Evolutionary conservation across 169 alveolate genomes (phyloP), one percentile per base, ranked within the genome.

Genomic region (Babesia ovata): DNA sequence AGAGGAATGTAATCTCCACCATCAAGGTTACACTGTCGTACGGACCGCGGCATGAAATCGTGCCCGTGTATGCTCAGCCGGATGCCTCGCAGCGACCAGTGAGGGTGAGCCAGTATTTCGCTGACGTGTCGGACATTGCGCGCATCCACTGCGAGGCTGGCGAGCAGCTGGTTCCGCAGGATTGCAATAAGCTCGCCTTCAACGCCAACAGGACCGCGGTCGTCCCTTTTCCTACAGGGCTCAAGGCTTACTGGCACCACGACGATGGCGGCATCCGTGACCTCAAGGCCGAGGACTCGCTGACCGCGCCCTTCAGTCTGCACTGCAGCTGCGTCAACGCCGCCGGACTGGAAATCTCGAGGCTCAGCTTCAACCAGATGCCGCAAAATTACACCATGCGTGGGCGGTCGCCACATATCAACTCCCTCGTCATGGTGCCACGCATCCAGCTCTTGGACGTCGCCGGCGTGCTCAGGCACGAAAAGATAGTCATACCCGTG

Each of bases 321-420:
- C 36, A 52, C n/a, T 67, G 76, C 26, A 36, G 58, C 21, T 67
- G 76, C 19, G 39, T 67, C 52, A 36, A 67, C 22, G 14, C 3
- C 0, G 48, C 3, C 17, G 76, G 76, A 10, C 14, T 54, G 0
- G 76, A 67, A 54, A 36, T 33, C 16, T 16, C 65, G 2, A 42
- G 76, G 16, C 2, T 33, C 24, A 46, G 6, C 19, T 13, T 52
- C 6, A 56, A 54, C 22, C 16, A 53, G 16, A 26, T 28, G 4
- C 29, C 54, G 16, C 54, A 29, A 2, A 26, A 19, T 4, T 19
- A 24, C 48, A 9, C 12, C 13, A 50, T 33, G 33, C 4, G 21
- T 7, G 56, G 36, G n/a, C 9, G 24, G 12, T 42, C 42, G 26
- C 13, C n/a, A 4, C 4, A 33, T 33, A 33, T 33, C 10, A 33